Conservation (phyloP, 2,329 filamentous ascomycete genomes). For the Diaporthe destruens region DNA sequence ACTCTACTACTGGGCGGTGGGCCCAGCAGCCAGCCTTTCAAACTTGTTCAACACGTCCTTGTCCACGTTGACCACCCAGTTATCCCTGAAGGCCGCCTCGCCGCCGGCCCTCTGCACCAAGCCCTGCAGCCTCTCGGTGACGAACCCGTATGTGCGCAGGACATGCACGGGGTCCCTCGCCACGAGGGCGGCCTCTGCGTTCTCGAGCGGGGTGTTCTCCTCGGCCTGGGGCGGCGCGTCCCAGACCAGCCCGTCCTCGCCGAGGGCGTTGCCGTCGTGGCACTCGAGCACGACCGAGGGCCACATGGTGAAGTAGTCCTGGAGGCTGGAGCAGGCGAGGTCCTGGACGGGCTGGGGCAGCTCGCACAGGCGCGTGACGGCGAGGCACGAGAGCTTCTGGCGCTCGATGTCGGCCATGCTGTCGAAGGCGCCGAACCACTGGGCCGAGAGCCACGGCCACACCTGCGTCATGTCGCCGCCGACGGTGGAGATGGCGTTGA, state of each 20-base stretch:
- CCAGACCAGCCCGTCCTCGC: conserved; percentile 66
- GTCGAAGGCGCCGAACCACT: conserved; percentile 79
- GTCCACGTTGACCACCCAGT: conserved; percentile 82
- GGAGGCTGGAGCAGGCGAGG: conserved; percentile 71
- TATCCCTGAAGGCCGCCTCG: conserved; percentile 73
- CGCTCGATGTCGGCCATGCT: conserved; percentile 74
- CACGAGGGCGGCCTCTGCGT: conserved; percentile 65
- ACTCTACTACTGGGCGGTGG: neutral
- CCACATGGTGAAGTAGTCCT: conserved; percentile 83
- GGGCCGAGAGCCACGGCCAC: conserved; percentile 70
- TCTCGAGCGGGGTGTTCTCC: conserved; percentile 69
- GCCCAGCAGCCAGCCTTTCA: conserved; percentile 52
- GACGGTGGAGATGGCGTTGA: conserved; percentile 65
- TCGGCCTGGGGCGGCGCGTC: conserved; percentile 54
- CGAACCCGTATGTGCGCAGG: conserved; percentile 73
- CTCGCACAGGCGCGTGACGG: conserved; percentile 78
- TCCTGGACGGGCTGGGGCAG: conserved; percentile 68
- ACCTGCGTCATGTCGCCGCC: conserved; percentile 59
- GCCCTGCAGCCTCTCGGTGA: conserved; percentile 71
- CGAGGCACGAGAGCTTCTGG: conserved; percentile 80
- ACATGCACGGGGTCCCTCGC: conserved; percentile 76
- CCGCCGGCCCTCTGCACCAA: conserved; percentile 73
- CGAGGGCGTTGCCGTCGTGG: conserved; percentile 68
- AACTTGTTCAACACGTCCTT: conserved; percentile 78
- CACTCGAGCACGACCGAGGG: conserved; percentile 76